These are phyloP conservation scores for Cladophialophora psammophila DNA, from an alignment of 2,329 filamentous ascomycete species.

Conservation along the genomic window DNA sequence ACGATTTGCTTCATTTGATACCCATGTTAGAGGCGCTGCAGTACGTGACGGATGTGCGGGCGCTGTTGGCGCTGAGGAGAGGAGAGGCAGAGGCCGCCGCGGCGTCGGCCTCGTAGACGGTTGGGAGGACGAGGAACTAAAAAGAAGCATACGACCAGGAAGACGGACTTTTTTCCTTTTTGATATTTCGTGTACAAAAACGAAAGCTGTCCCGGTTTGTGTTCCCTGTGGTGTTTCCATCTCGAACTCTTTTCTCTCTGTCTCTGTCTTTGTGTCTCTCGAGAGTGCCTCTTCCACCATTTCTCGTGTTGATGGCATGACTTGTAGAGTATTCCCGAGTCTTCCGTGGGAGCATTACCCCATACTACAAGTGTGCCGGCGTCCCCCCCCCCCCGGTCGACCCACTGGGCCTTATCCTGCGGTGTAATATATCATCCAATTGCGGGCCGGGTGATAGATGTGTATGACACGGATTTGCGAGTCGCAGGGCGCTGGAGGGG, in stretches of 20 bases:
- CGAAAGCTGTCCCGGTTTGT: background rate
- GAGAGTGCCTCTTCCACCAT: background rate
- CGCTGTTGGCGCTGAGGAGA: slow-evolving; percentile 83
- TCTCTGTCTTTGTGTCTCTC: background rate
- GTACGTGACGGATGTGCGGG: slow-evolving; percentile 94
- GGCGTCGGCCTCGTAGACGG: slow-evolving; percentile 24
- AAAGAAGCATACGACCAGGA: slow-evolving; percentile 6
- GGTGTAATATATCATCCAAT: slow-evolving; percentile 10
- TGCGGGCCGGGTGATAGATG: background rate
- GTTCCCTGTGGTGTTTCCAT: background rate
- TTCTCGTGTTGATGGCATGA: background rate
- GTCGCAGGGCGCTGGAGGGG: slow-evolving; percentile 13
- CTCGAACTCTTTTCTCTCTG: too few species aligned
- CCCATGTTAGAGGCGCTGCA: slow-evolving; percentile 92
- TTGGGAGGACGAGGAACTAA: background rate
- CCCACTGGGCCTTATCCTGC: slow-evolving; percentile 4
- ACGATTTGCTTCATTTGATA: slow-evolving; percentile 89
- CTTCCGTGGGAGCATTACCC: background rate
- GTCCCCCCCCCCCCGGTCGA: background rate
- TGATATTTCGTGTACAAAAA: slow-evolving; percentile 14
- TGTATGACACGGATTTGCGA: slow-evolving; percentile 4
- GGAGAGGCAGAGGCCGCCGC: slow-evolving; percentile 66
- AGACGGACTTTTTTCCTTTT: background rate
- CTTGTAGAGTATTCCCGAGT: background rate
- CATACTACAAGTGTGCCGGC: background rate